Base-by-base conservation (phyloP, 371 early-diverging fungal genomes). In the Lichtheimia corymbifera region DNA sequence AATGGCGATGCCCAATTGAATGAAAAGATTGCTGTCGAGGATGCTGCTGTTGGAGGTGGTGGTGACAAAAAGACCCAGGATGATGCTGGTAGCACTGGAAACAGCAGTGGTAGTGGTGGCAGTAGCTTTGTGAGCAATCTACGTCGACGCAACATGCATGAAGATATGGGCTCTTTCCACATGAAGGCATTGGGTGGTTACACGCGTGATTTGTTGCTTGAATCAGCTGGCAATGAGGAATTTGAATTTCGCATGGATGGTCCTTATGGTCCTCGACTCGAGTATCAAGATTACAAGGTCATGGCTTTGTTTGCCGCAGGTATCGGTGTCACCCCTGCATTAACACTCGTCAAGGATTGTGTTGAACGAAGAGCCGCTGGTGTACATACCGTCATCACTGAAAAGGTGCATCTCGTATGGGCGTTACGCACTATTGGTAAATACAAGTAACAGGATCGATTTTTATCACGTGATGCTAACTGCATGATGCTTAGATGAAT, bases 261-360 rank as follows among this genome's bases (percentile, higher is more conserved):
- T 51, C 73, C 73, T 1, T 77, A 73, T 66, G 80, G 80, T 14
- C 71, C 80, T 28, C 64, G 64, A 12, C 57, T 77, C 12, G 68
- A 71, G 24, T 75, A 67, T 24, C 77, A 74, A 65, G 80, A 80
- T 59, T 73, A 74, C 47, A 63, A 62, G 17, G 65, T 72, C 2
- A 49, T 77, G 50, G 67, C 60, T 35, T 51, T 61, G 22, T 74
- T 70, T 54, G 73, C 68, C 50, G 64, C 77, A 27, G 80, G 80
- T 65, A 73, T 80, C 25, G 80, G 80, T 67, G 60, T 72, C 30
- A 80, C 80, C 0, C 80, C 80, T 47, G 75, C 77, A 0, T 53
- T 80, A 45, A 64, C 75, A 5, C 64, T 80, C 6, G 63, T 77
- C 52, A 77, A 77, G 28, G 75, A 80, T 20, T 64, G 66, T 58